A percentile compares a stretch with the other conserved stretches of the same genome.
Conservation (phyloP, 2,329 filamentous ascomycete genomes). For the Nemania sp. region DNA sequence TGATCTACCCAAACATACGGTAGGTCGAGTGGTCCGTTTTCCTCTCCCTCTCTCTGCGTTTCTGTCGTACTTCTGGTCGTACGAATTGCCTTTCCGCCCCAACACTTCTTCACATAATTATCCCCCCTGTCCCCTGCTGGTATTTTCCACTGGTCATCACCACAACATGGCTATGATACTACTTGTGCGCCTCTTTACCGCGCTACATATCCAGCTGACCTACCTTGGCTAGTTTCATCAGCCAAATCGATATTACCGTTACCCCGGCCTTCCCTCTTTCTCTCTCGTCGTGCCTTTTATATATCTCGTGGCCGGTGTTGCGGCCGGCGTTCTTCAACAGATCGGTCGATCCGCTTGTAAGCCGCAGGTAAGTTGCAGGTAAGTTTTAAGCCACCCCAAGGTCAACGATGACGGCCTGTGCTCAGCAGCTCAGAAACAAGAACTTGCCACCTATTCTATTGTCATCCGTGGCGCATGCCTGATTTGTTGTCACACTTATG, state of each 20-base stretch:
- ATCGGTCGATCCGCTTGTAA: background rate
- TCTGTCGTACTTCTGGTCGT: no score
- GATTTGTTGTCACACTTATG: constrained; percentile 11
- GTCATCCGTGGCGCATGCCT: constrained; percentile 4
- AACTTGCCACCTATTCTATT: background rate
- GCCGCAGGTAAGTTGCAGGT: background rate
- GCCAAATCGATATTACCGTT: background rate
- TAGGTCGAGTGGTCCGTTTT: no score
- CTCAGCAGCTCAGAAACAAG: no score
- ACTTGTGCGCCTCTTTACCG: no score
- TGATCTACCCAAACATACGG: no score
- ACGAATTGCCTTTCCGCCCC: no score
- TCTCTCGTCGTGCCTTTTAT: background rate
- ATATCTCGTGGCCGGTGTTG: no score
- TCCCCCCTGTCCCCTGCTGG: no score
- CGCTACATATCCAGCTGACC: background rate
- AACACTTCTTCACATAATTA: no score
- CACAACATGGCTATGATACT: no score
- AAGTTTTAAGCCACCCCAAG: background rate
- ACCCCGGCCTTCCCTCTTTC: background rate
- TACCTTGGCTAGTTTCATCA: background rate
- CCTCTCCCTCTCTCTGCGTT: no score
- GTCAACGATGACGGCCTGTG: background rate
- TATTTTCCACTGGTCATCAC: no score
- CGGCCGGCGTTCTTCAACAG: background rate